Base-by-base conservation (phyloP, 345 rosid genomes). In the Aquilaria sinensis region DNA sequence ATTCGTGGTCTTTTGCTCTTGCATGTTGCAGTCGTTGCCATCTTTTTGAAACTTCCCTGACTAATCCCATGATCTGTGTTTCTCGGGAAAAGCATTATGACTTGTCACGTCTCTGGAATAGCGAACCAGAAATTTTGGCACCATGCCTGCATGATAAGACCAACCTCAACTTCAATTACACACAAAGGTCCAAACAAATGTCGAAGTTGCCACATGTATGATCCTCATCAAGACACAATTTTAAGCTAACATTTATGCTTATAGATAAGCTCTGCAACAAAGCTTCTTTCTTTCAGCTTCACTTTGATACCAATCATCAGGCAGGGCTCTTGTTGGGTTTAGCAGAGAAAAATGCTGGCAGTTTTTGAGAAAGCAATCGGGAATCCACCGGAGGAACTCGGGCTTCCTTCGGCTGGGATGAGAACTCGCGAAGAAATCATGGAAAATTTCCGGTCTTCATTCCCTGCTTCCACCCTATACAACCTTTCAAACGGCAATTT, bases 341-440 rank as follows among this genome's bases (percentile, higher is more conserved):
- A 58, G 58, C 33, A 5, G 43, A 37, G 66, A 49, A 70, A 60
- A 29, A 74, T 74, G 78, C 58, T 74, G 62, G 68, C 78, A 1
- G 72, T 74, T 62, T 74, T 74, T 2, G 78, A 74, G 56, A 66
- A 74, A 57, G 65, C 66, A 33, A 53, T 62, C 3, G 78, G 71
- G 31, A 70, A 74, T 41, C 78, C 78, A 54, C 74, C 78, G 0
- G 58, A 54, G 60, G 78, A 74, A 61, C 67, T 74, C 12, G 41
- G 58, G 45, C 68, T 70, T 62, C 78, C 74, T 53, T 66, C 71
- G 2, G 41, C 31, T 57, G 59, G 61, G 9, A 66, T 47, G 16
- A 54, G 53, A 66, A 62, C 56, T 49, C 29, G 68, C 48, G 62
- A 62, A 53, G 71, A 74, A 53, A 70, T 70, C 23, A 61, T 47